phyloP scores from a whole-genome alignment of 1,284 basidiomycete genomes.

The Puccinia hordei region DNA sequence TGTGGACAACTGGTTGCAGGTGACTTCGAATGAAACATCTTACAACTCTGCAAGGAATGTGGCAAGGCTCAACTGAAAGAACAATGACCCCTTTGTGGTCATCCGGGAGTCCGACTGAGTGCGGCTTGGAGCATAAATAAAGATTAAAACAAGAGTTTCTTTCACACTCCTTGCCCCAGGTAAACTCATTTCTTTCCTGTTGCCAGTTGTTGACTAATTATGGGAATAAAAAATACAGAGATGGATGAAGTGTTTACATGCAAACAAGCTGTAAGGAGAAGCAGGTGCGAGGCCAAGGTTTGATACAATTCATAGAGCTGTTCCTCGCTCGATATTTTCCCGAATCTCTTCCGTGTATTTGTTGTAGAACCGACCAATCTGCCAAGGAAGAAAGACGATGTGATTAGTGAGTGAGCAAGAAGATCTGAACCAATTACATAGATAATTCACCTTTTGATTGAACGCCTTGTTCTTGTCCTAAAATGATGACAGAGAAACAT shows the following conservation, averaged over 20 bases:
- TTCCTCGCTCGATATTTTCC: constrained; percentile 92
- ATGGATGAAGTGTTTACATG: neutral
- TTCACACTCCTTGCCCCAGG: too few species aligned
- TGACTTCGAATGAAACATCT: too few species aligned
- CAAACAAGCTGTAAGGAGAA: neutral
- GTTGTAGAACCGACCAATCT: constrained; percentile 96
- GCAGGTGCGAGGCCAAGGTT: neutral
- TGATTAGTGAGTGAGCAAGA: neutral
- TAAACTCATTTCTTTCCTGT: too few species aligned
- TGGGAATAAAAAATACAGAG: constrained; percentile 3
- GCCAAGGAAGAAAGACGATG: constrained; percentile 17
- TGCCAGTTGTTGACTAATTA: neutral
- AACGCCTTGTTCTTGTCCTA: constrained; percentile 77
- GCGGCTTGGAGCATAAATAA: too few species aligned
- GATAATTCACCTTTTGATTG: constrained; percentile 84
- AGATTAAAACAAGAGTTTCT: too few species aligned
- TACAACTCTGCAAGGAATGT: too few species aligned
- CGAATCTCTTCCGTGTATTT: constrained; percentile 94
- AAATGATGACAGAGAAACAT: neutral
- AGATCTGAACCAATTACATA: neutral
- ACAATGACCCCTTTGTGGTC: too few species aligned
- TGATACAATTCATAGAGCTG: constrained; percentile 68
- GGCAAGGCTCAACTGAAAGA: too few species aligned
- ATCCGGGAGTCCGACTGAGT: too few species aligned
- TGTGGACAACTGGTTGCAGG: too few species aligned